Evolutionary conservation across 192 early-diverging fungal species (phyloP), one percentile per base, ranked within the genome.

Genomic region (Backusella macrospora): DNA sequence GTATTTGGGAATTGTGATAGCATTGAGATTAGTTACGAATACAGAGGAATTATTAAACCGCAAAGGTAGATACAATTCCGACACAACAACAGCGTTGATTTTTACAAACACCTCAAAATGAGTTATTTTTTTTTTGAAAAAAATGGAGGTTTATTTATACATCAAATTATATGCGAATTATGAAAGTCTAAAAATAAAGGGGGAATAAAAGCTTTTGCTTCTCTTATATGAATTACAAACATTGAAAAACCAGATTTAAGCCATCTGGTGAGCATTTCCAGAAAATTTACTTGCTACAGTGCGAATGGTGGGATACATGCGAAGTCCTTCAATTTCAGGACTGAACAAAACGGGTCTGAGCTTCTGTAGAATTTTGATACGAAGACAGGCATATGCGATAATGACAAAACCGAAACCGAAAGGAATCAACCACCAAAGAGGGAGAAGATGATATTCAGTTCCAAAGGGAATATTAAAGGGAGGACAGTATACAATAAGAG

Each of bases 401-500:
- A 97, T 87, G 6, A 95, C 43, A 6, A 88, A 72, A 10, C 97
- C 97, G 78, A 91, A 94, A 14, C 81, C 95, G n/a, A 97, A 78
- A 9, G 95, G 90, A 71, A 96, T 91, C 47, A 98, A 85, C 93
- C 95, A 93, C 75, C 86, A 92, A 39, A 94, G 75, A 65, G 83
- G 86, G 42, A 93, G 75, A 59, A 83, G 83, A 74, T 86, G 87
- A 55, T 85, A 88, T 23, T 72, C 39, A 16, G 88, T 93, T 59
- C 91, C 84, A 79, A 98, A 98, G 26, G 93, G 85, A 2, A 86
- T 76, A 64, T 92, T 90, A 39, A 99, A 77, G 44, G 91, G 89
- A 48, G 95, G 95, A 16, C 90, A 83, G 84, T 97, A 99, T 21
- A 96, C 92, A 74, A 97, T 88, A 39, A 92, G 78, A 69, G 84